A percentile compares a stretch with the other conserved stretches of the same genome.
phyloP scores from a whole-genome alignment of 2,329 filamentous ascomycete genomes.

The Fusarium multiceps region DNA sequence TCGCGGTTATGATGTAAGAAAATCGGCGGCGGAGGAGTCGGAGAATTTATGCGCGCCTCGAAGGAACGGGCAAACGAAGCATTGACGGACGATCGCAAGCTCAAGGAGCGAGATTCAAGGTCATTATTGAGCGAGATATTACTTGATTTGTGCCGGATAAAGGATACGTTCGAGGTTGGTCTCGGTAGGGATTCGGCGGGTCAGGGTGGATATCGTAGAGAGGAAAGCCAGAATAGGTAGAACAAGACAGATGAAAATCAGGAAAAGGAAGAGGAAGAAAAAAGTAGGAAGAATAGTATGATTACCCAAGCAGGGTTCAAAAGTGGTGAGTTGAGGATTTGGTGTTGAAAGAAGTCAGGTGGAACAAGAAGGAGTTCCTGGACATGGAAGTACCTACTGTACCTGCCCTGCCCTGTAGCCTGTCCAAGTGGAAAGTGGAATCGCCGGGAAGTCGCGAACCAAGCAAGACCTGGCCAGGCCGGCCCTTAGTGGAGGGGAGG shows the following conservation, averaged over 20 bases:
- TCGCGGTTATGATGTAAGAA: conserved; percentile 22
- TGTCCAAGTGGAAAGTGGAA: conserved; percentile 34
- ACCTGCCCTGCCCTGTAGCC: conserved; percentile 26
- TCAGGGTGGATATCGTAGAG: conserved; percentile 17
- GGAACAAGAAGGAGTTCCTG: conserved; percentile 35
- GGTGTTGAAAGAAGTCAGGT: conserved; percentile 39
- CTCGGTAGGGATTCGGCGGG: conserved; percentile 25
- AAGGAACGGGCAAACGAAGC: conserved; percentile 38
- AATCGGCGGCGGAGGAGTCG: conserved; percentile 25
- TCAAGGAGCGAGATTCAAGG: conserved; percentile 33
- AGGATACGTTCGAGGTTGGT: conserved; percentile 17
- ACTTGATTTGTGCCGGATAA: conserved; percentile 18
- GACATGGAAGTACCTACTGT: conserved; percentile 14
- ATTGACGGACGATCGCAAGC: conserved; percentile 33
- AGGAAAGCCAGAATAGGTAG: conserved; percentile 1
- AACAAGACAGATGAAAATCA: background rate
- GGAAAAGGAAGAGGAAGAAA: background rate
- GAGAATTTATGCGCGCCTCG: conserved; percentile 41
- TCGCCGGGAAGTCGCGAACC: conserved; percentile 31
- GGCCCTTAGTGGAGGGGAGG: conserved; percentile 29
- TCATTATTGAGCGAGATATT: conserved; percentile 37
- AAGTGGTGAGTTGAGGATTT: conserved; percentile 31
- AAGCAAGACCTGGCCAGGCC: conserved; percentile 1
- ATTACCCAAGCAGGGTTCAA: conserved; percentile 8
- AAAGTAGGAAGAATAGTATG: background rate